Evolutionary conservation across 2,329 filamentous ascomycete species (phyloP).

Genomic region (Fonsecaea nubica): DNA sequence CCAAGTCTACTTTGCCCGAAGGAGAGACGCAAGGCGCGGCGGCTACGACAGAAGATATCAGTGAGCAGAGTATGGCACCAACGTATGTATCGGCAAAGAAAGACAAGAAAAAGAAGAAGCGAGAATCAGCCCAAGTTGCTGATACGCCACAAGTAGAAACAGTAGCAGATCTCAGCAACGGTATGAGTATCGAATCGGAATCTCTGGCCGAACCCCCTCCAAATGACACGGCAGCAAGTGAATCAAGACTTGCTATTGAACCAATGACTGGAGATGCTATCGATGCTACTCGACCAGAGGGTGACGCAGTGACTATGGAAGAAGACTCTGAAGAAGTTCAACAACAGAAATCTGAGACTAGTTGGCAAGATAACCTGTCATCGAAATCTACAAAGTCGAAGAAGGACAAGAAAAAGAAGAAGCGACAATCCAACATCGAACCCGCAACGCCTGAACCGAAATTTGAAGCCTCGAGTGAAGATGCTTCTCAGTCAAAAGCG

Average conservation of each 20-base stretch:
- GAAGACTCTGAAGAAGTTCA: neutral
- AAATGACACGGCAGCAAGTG: neutral
- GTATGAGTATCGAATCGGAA: neutral
- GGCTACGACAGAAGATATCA: neutral
- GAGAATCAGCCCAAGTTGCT: conserved; percentile 7
- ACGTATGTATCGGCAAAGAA: conserved; percentile 23
- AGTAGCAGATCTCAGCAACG: neutral
- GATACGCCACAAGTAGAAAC: neutral
- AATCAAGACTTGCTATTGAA: neutral
- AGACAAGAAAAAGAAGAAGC: conserved; percentile 34
- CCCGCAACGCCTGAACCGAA: neutral
- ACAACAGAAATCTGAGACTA: conserved; percentile 5
- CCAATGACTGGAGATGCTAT: neutral
- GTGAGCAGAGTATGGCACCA: neutral
- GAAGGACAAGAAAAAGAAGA: conserved; percentile 48
- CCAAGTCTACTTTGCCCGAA: neutral
- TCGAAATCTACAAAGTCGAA: conserved; percentile 41
- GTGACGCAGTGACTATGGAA: neutral
- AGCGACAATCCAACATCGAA: conserved; percentile 42
- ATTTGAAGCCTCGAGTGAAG: neutral
- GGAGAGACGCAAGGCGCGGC: neutral
- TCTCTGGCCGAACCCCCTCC: neutral
- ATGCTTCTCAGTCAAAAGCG: neutral
- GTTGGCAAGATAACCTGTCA: conserved; percentile 27
- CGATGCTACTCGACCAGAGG: neutral